A percentile compares a stretch with the other conserved stretches of the same genome.
Evolutionary conservation across 1,139 yeast species (phyloP).

Genomic region (Saccharomyces hybrid): DNA sequence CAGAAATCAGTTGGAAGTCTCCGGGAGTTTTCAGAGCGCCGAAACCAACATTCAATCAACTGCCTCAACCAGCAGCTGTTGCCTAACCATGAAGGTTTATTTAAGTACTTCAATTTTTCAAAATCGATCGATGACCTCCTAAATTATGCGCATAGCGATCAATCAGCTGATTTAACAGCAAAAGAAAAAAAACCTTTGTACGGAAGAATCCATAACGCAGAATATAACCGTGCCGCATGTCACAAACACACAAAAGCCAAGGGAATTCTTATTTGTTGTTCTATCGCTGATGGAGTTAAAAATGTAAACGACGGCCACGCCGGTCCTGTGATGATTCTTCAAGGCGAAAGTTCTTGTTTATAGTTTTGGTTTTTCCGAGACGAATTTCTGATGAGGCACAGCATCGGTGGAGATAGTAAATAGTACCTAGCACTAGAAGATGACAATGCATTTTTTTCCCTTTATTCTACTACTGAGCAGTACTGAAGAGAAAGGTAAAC

Average conservation of each 20-base stretch:
- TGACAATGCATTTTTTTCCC: not conserved
- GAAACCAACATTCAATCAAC: not conserved
- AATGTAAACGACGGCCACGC: not conserved
- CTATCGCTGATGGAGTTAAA: not conserved
- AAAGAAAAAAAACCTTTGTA: not conserved
- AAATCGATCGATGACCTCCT: not conserved
- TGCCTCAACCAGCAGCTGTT: not conserved
- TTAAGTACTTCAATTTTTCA: not conserved
- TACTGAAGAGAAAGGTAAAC: not conserved
- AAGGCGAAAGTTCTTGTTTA: not conserved
- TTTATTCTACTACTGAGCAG: not conserved
- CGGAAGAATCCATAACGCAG: not conserved
- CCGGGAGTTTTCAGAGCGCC: not conserved
- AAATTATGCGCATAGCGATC: not conserved
- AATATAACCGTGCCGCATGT: not conserved
- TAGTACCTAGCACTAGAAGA: not conserved
- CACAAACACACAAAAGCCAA: not conserved
- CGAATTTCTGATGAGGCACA: not conserved
- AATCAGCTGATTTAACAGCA: not conserved
- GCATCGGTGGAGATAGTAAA: not conserved
- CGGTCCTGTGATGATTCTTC: not conserved
- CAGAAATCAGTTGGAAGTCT: not conserved
- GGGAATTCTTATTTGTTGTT: not conserved
- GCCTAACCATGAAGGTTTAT: not conserved
- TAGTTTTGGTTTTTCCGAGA: not conserved